These are phyloP conservation scores for Annulohypoxylon nitens DNA, from an alignment of 495 filamentous ascomycete genomes.

Conservation along the genomic window DNA sequence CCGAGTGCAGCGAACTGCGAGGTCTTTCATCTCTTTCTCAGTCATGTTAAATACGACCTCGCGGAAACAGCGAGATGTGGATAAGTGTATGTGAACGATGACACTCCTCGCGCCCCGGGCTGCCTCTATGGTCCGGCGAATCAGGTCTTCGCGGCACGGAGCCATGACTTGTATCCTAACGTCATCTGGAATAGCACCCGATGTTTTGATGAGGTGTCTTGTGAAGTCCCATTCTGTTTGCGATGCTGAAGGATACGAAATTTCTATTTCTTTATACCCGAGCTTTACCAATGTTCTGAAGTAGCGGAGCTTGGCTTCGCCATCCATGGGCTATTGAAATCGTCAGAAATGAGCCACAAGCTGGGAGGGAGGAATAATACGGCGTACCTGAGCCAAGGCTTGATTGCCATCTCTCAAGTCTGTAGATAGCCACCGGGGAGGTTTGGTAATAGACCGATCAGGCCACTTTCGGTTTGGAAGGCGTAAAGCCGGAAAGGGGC, in stretches of 20 bases:
- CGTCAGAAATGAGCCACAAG: background rate
- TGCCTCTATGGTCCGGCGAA: slow-evolving; percentile 80
- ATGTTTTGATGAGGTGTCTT: slow-evolving; percentile 57
- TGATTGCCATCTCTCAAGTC: background rate
- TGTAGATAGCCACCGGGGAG: background rate
- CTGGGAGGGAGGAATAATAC: background rate
- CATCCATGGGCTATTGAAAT: background rate
- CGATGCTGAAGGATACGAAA: background rate
- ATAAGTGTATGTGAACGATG: slow-evolving; percentile 86
- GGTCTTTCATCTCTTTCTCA: background rate
- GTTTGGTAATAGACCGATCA: background rate
- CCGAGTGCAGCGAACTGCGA: background rate
- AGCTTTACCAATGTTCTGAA: background rate
- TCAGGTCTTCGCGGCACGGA: slow-evolving; percentile 84
- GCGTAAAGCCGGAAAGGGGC: background rate
- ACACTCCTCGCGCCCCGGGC: slow-evolving; percentile 84
- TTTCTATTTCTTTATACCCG: background rate
- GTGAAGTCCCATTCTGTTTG: background rate
- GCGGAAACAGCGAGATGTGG: slow-evolving; percentile 82
- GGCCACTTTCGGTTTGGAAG: background rate
- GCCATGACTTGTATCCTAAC: slow-evolving; percentile 87
- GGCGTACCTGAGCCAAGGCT: background rate
- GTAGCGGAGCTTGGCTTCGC: background rate
- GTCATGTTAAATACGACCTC: slow-evolving; percentile 68
- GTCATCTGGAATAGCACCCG: slow-evolving; percentile 81